Evolutionary conservation across 169 alveolate genomes (phyloP).

Genomic region (Eimeria mitis): DNA sequence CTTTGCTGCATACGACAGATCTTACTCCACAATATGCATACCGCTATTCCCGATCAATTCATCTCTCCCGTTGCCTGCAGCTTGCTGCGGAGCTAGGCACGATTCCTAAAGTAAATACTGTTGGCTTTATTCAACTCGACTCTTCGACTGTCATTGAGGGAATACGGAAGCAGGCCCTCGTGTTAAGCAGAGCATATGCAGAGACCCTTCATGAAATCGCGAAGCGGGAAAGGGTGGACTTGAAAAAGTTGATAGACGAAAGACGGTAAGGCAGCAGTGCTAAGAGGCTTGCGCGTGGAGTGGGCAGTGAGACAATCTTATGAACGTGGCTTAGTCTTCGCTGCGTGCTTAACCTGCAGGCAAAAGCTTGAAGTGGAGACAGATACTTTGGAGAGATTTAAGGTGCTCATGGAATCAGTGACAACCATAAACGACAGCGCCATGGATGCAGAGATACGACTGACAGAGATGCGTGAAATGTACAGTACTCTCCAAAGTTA

Average conservation of each 20-base stretch:
- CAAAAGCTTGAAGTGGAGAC: conserved; percentile 89
- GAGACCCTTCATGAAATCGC: conserved; percentile 83
- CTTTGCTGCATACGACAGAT: background rate
- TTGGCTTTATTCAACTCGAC: conserved; percentile 87
- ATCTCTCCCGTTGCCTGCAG: conserved; percentile 15
- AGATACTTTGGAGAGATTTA: conserved; percentile 91
- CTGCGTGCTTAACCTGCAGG: conserved; percentile 69
- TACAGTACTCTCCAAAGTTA: conserved; percentile 94
- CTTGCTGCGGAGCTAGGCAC: conserved; percentile 79
- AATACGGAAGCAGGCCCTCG: conserved; percentile 85
- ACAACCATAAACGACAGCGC: conserved; percentile 91
- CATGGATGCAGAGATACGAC: conserved; percentile 95
- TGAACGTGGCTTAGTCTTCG: no score
- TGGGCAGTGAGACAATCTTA: background rate
- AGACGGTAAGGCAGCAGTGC: conserved; percentile 53
- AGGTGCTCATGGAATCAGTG: conserved; percentile 89
- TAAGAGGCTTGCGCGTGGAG: conserved; percentile 59
- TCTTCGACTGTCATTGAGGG: conserved; percentile 84
- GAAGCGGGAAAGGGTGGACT: conserved; percentile 61
- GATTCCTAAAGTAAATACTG: conserved; percentile 70
- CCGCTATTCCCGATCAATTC: background rate
- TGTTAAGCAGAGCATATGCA: conserved; percentile 85
- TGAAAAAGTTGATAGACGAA: conserved; percentile 35
- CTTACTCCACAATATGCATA: background rate
- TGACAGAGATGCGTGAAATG: conserved; percentile 94